Percentiles rank a stretch among this genome's conserved stretches.
Conservation (phyloP, 2,329 filamentous ascomycete genomes). For the Penicillium sumatraense region DNA sequence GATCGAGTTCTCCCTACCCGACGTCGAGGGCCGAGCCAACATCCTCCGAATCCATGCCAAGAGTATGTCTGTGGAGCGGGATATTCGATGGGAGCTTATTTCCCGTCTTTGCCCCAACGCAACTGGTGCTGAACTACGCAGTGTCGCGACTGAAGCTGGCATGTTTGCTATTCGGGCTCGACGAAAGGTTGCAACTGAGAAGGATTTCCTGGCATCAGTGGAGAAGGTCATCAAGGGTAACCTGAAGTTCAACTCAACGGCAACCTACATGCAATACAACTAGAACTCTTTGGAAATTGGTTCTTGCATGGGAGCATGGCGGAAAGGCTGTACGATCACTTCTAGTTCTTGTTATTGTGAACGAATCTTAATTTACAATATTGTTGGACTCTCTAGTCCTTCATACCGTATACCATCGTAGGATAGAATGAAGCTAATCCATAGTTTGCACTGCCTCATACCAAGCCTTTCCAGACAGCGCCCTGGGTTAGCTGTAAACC, state of each 20-base stretch:
- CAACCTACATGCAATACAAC: slow-evolving; percentile 99
- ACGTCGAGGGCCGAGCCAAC: slow-evolving; percentile 95
- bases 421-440: no score
- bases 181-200: slow-evolving; percentile 97
- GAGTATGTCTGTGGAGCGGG: slow-evolving; percentile 98
- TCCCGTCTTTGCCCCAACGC: slow-evolving; percentile 96
- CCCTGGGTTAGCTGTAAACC: no score
- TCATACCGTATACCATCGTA: no score
- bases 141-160: slow-evolving; percentile 95
- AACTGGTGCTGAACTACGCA: slow-evolving; percentile 92
- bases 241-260: slow-evolving; percentile 98
- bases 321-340: slow-evolving; percentile 40
- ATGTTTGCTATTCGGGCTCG: slow-evolving; percentile 97
- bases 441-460: no score
- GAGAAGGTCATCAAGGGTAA: slow-evolving; percentile 99
- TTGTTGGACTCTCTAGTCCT: background rate
- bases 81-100: slow-evolving; percentile 98
- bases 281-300: slow-evolving; percentile 55
- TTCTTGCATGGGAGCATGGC: slow-evolving; percentile 32
- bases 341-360: slow-evolving; percentile 27
- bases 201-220: slow-evolving; percentile 96
- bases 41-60: slow-evolving; percentile 98
- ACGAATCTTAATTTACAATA: slow-evolving; percentile 26
- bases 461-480: no score
- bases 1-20: slow-evolving; percentile 97